Conservation (phyloP, 2,329 filamentous ascomycete species). For the Pyricularia sp. region DNA sequence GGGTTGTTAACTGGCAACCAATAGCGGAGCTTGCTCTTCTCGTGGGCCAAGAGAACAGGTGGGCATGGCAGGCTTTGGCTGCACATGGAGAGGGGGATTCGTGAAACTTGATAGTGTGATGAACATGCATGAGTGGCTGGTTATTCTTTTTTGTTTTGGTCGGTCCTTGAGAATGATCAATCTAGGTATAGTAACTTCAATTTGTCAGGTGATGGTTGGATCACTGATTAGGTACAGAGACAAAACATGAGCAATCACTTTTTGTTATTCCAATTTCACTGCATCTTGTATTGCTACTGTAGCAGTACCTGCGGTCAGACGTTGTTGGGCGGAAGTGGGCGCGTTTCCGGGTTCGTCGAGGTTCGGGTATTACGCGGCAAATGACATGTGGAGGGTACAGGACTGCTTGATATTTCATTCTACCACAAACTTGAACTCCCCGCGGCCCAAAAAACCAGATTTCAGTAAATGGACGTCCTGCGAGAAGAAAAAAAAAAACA, state of each 20-base stretch:
- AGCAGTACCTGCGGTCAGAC: not conserved
- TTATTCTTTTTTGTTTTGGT: not conserved
- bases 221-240: no score
- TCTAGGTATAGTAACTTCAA: no score
- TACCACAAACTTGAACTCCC: not conserved
- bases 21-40: not conserved
- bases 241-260: not conserved
- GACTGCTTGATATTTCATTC: not conserved
- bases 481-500: not conserved
- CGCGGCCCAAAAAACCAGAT: not conserved
- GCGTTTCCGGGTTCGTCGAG: not conserved
- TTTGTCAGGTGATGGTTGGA: no score
- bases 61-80: not conserved
- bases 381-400: not conserved
- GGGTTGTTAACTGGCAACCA: not conserved
- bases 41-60: not conserved
- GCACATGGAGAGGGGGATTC: not conserved
- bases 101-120: not conserved
- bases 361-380: not conserved
- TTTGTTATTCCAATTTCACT: not conserved
- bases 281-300: not conserved
- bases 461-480: not conserved
- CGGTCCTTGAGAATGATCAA: no score
- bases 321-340: not conserved
- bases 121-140: not conserved